Evolutionary conservation across 176 grass and related monocot species (phyloP).

Genomic region (Melocanna baccifera): DNA sequence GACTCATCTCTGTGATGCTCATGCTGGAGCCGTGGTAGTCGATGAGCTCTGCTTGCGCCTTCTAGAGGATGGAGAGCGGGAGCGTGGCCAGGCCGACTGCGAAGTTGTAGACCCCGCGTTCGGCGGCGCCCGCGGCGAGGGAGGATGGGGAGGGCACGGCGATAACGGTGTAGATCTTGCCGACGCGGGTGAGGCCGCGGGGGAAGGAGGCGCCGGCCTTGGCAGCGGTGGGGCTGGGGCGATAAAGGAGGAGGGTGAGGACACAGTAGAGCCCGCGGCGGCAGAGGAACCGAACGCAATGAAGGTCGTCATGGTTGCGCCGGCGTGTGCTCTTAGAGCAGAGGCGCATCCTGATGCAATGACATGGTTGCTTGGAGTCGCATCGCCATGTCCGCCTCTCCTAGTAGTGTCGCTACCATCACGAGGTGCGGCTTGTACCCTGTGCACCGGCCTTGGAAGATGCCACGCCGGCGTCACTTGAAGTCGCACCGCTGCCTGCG

Average conservation of each 20-base stretch:
- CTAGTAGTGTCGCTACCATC: too few relatives aligned
- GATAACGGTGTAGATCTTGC: constrained; percentile 63
- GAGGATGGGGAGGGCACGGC: constrained; percentile 24
- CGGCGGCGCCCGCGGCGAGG: background rate
- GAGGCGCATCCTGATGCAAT: too few relatives aligned
- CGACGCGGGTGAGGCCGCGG: constrained; percentile 2
- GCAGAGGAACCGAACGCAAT: too few relatives aligned
- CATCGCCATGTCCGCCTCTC: too few relatives aligned
- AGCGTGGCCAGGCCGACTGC: constrained; percentile 77
- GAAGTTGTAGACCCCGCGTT: constrained; percentile 83
- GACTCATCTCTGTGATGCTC: constrained; percentile 99
- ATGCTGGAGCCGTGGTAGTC: constrained; percentile 93
- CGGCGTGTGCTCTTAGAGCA: too few relatives aligned
- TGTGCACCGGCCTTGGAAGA: too few relatives aligned
- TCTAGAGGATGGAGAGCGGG: constrained; percentile 64
- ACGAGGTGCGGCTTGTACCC: too few relatives aligned
- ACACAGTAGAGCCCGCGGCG: too few relatives aligned
- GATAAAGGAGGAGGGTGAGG: constrained; percentile 41
- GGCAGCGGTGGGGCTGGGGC: background rate
- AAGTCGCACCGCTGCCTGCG: too few relatives aligned
- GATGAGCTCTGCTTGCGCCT: constrained; percentile 80
- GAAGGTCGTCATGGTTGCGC: too few relatives aligned
- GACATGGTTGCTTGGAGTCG: too few relatives aligned
- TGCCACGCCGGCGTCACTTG: too few relatives aligned
- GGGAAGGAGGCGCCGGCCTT: background rate